Evolutionary conservation across 1,139 yeast species (phyloP), one percentile per base, ranked within the genome.

Genomic region (Kurtzmaniella quercitrusa): DNA sequence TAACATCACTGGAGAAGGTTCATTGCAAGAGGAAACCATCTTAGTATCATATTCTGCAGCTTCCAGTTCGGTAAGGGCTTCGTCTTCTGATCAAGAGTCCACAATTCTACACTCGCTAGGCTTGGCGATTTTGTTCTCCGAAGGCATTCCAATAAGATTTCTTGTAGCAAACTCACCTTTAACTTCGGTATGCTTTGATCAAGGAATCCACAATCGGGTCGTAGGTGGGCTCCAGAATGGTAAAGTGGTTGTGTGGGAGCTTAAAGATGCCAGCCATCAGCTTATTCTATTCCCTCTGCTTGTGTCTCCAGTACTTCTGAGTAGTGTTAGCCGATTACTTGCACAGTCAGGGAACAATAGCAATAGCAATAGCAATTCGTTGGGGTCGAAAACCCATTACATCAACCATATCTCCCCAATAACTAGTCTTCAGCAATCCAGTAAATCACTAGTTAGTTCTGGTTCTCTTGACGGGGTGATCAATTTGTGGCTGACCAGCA

Each of bases 91-190:
- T 6, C 36, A 31, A 16, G 36, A 31, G 18, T 14, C 36, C 36
- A n/a, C 39, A 48, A 23, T 18, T 43, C 37, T 15, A 15, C 39
- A 62, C 56, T 23, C 65, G 3, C 63, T 56, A 42, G 80, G 55
- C 52, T 66, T 75, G 57, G 79, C 66, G 15, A 64, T 56, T 50
- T 61, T 63, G 44, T 70, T 58, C 57, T 63, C 53, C 51, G 46
- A 47, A 34, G 60, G 43, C 18, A 51, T 61, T 27, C 82, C 85
- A 0, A 86, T 81, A 50, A 73, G 65, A 53, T 68, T 70, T 36
- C 68, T 82, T 41, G 63, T 66, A 16, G 56, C 67, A 45, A 47
- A 65, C 4, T 55, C 73, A 1, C 64, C 81, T 0, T 73, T 78
- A 10, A 67, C 79, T 7, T 66, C 66, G 31, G 62, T 81, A n/a